Conservation (phyloP, 176 grass and related monocot species). For the Zoysia japonica region DNA sequence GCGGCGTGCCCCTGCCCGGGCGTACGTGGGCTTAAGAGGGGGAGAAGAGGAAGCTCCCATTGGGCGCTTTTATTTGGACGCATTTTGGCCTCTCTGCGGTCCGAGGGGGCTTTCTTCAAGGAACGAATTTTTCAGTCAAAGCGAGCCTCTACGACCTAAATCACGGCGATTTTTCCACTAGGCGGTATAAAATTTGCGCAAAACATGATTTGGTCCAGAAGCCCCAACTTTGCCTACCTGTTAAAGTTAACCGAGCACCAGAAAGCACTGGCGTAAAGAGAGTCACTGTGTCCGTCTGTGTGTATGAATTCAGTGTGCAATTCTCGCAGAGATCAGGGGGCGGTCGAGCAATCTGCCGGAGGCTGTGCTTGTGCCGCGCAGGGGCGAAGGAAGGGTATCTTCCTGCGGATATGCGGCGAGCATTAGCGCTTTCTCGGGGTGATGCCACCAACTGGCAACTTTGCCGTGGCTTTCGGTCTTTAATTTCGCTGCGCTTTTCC, state of each 20-base stretch:
- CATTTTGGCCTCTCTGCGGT: conserved; percentile 38
- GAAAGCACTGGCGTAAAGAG: not conserved
- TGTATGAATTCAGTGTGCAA: conserved; percentile 12
- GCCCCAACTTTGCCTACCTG: not conserved
- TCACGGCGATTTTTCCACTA: conserved; percentile 17
- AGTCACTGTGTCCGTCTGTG: too few species aligned
- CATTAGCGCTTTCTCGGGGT: conserved; percentile 48
- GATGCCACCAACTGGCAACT: conserved; percentile 54
- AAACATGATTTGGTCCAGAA: conserved; percentile 15
- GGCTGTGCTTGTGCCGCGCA: not conserved
- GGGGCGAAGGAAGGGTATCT: conserved; percentile 38
- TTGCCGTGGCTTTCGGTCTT: conserved; percentile 40
- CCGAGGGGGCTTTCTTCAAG: conserved; percentile 25
- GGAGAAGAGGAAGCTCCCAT: conserved; percentile 61
- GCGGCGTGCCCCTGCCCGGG: conserved; percentile 18
- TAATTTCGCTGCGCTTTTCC: conserved; percentile 32
- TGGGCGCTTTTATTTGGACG: conserved; percentile 57
- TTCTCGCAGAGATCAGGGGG: conserved; percentile 7
- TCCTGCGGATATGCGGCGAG: conserved; percentile 65
- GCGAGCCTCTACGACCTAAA: conserved; percentile 25
- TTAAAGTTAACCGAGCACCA: not conserved
- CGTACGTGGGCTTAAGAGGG: conserved; percentile 68
- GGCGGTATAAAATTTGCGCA: not conserved
- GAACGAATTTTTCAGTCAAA: not conserved
- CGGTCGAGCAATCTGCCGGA: not conserved